Base-by-base conservation (phyloP, 257 asterid species). In the Nicotiana noctiflora region DNA sequence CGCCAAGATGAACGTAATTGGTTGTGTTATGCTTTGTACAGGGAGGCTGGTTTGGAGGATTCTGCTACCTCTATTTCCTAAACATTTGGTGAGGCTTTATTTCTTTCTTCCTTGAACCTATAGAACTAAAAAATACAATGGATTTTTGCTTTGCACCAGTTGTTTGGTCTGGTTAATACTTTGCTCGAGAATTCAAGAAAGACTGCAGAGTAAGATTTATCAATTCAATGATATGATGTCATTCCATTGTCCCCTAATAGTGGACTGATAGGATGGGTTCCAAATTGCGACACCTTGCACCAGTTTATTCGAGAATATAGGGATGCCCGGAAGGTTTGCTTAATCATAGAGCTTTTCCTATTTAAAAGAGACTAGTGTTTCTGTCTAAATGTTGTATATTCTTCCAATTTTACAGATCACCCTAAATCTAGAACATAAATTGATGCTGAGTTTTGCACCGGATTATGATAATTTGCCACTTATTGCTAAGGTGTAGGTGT, bases 181-280 rank as follows among this genome's bases (percentile, higher is more conserved):
- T 90, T 96, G 76, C 89, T 96, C 88, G 95, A 79, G 68, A 96
- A 96, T 87, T 96, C 98, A 84, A 89, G 97, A 87, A 94, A 94
- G 85, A 96, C 99, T 44, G 87, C 92, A 66, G 99, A 94, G 85
- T 94, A 94, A 85, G 98, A 94, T 90, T 96, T 96, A 81, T 89
- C 98, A 59, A 96, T 96, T 81, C 93, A 94, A 87, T 88, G 99
- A 89, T 96, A 96, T 88, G 88, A 90, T 8, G 99, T 96, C 81
- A 94, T 96, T 83, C 99, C 99, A 63, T 90, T 96, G 78, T 94
- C 99, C 82, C 98, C 99, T 18, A 96, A 94, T 86, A 96, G 97
- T 82, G 99, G 99, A 82, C 89, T 96, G 83, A 96, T 96, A 80
- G 99, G 85, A 82, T 96, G 99, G 99, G 98, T 94, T 80, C 98